Evolutionary conservation across 169 alveolate species (phyloP).

Genomic region (Miamiensis avidus): DNA sequence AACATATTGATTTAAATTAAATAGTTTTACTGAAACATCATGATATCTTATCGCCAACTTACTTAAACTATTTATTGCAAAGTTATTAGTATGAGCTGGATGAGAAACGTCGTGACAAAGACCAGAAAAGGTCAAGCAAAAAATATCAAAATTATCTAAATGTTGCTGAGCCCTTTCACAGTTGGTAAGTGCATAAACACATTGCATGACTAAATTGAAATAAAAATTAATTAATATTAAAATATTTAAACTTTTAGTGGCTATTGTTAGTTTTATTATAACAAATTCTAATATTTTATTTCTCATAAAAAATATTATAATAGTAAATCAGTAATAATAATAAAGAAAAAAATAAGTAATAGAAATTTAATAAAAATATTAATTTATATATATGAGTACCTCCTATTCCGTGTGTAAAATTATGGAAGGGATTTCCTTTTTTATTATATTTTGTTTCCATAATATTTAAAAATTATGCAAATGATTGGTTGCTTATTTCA

Average conservation of each 20-base stretch:
- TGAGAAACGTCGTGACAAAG: constrained; percentile 42
- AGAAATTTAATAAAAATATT: neutral
- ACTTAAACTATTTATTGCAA: constrained; percentile 14
- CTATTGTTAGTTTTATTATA: too few relatives aligned
- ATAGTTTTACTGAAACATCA: constrained; percentile 25
- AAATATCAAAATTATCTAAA: constrained; percentile 27
- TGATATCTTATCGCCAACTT: constrained; percentile 38
- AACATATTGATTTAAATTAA: neutral
- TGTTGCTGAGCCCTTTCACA: neutral
- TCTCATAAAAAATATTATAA: too few relatives aligned
- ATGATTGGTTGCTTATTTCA: constrained; percentile 26
- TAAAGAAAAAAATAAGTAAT: too few relatives aligned
- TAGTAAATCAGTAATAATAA: too few relatives aligned
- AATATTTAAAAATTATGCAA: constrained; percentile 23
- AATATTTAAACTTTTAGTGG: neutral
- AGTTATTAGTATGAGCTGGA: constrained; percentile 33
- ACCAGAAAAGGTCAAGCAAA: constrained; percentile 23
- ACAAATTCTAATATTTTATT: too few relatives aligned
- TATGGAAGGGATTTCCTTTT: constrained; percentile 35
- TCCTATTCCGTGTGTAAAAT: constrained; percentile 31
- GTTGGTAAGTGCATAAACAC: constrained; percentile 16
- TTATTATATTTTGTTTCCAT: constrained; percentile 33
- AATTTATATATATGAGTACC: neutral
- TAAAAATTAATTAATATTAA: neutral
- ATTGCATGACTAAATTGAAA: constrained; percentile 23